Conservation (phyloP, 2,329 filamentous ascomycete genomes). For the Pyricularia pennisetigena region DNA sequence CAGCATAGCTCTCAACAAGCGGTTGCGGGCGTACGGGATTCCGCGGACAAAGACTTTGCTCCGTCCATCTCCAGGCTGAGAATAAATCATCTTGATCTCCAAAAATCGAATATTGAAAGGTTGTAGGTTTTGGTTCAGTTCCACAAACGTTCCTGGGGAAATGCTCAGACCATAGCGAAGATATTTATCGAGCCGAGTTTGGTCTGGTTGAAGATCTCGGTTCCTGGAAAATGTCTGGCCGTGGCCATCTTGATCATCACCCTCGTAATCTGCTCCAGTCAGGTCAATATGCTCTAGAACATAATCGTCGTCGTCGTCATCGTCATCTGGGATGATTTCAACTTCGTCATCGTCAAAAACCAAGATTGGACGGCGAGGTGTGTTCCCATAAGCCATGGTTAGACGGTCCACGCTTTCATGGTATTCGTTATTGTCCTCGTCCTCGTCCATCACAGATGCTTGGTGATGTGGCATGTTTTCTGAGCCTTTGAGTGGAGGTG, state of each 20-base stretch:
- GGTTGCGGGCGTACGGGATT: conserved; percentile 23
- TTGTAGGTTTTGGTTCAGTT: conserved; percentile 13
- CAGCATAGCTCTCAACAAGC: conserved; percentile 25
- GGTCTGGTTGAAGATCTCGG: not conserved
- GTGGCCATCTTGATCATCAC: too few species aligned
- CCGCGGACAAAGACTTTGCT: conserved; percentile 29
- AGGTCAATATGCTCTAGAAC: not conserved
- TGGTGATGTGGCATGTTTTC: not conserved
- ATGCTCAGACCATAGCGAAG: not conserved
- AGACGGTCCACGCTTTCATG: not conserved
- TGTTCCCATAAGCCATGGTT: not conserved
- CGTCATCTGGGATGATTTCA: not conserved
- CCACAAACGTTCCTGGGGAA: conserved; percentile 23
- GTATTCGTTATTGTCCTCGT: not conserved
- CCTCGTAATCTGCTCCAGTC: not conserved
- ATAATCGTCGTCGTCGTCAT: not conserved
- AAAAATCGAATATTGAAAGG: conserved; percentile 24
- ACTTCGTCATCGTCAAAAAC: not conserved
- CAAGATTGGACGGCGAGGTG: not conserved
- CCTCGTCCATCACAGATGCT: not conserved
- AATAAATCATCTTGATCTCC: conserved; percentile 25
- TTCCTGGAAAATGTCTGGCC: not conserved
- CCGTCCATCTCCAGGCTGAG: conserved; percentile 7
- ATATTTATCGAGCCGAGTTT: not conserved
- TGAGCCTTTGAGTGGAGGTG: too few species aligned